Percentiles rank a stretch among this genome's conserved stretches.
Conservation (phyloP, 805 yeast genomes). For the Kodamaea kakaduensis region DNA sequence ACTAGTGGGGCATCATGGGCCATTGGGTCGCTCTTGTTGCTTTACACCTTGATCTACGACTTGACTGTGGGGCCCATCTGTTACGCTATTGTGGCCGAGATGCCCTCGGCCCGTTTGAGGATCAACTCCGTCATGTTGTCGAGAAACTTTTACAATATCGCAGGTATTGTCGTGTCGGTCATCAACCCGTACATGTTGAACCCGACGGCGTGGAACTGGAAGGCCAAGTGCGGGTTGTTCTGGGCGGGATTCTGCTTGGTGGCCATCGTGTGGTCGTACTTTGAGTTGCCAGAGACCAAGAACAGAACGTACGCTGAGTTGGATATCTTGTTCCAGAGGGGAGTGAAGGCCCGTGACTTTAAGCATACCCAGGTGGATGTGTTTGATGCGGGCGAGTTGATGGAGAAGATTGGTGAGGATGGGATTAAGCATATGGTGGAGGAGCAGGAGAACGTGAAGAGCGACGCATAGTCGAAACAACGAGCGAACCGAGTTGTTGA, state of each 20-base stretch:
- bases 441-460: constrained; percentile 5
- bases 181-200: constrained; percentile 41
- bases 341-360: constrained; percentile 43
- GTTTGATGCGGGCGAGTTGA: constrained; percentile 33
- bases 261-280: constrained; percentile 40
- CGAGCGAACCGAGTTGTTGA: no score
- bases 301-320: constrained; percentile 58
- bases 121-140: constrained; percentile 36
- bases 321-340: constrained; percentile 46
- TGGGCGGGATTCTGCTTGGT: constrained; percentile 33
- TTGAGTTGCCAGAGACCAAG: constrained; percentile 57
- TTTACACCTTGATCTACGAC: constrained; percentile 45
- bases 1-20: constrained; percentile 38
- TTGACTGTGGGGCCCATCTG: constrained; percentile 37
- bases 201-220: constrained; percentile 44
- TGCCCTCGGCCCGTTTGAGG: constrained; percentile 33
- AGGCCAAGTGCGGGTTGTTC: constrained; percentile 42
- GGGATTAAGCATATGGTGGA: constrained; percentile 28
- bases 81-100: constrained; percentile 38
- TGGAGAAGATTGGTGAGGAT: constrained; percentile 33
- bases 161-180: constrained; percentile 29
- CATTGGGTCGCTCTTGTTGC: constrained; percentile 43
- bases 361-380: constrained; percentile 35
- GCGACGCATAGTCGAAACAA: no score
- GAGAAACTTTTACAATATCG: constrained; percentile 35